These are phyloP conservation scores for Iberis pinnata DNA, from an alignment of 345 rosid genomes.

Conservation along the genomic window DNA sequence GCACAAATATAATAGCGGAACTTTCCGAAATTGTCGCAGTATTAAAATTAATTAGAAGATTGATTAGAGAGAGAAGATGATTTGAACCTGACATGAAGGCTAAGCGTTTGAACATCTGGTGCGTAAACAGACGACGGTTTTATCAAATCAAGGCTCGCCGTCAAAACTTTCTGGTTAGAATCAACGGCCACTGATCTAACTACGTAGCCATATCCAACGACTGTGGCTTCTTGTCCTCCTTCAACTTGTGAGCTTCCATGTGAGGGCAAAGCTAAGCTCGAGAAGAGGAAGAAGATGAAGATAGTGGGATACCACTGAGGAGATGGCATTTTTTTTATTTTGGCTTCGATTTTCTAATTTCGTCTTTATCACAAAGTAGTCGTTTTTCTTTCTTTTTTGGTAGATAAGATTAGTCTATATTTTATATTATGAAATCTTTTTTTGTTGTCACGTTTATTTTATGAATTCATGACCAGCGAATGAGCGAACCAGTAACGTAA, in stretches of 20 bases:
- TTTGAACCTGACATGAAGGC: slow-evolving; percentile 31
- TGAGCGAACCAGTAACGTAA: neutral
- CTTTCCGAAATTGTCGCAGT: too few species aligned
- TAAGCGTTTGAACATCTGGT: slow-evolving; percentile 45
- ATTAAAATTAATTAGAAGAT: neutral
- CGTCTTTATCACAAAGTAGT: neutral
- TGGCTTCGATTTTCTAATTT: neutral
- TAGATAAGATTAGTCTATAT: slow-evolving; percentile 13
- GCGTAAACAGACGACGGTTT: slow-evolving; percentile 39
- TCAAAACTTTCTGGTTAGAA: slow-evolving; percentile 24
- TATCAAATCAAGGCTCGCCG: slow-evolving; percentile 43
- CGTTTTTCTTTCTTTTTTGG: neutral
- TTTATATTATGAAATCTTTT: too few species aligned
- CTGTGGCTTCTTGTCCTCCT: slow-evolving; percentile 2
- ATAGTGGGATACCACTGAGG: slow-evolving; percentile 3
- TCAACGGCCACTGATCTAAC: slow-evolving; percentile 35
- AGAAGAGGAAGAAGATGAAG: slow-evolving; percentile 2
- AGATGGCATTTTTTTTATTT: slow-evolving; percentile 17
- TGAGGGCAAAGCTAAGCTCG: slow-evolving; percentile 16
- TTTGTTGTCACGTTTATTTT: too few species aligned
- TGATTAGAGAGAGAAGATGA: neutral
- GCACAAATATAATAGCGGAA: neutral
- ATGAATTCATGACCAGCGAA: neutral
- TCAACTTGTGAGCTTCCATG: slow-evolving; percentile 21
- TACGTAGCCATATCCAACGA: slow-evolving; percentile 48